phyloP scores from a whole-genome alignment of 2,329 filamentous ascomycete genomes.

The Aspergillus pseudoterreus region DNA sequence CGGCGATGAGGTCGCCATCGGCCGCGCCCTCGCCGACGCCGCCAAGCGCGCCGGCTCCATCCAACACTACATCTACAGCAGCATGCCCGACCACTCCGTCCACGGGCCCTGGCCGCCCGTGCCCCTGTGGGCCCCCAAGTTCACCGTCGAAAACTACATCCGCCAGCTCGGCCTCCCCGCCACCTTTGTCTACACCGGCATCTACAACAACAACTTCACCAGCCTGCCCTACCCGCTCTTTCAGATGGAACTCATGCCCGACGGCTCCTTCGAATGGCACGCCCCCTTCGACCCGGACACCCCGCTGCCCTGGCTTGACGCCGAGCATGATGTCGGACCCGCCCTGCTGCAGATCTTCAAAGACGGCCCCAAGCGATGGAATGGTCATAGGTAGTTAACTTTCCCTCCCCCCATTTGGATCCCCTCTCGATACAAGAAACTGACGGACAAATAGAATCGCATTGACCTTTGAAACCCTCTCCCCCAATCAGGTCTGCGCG shows the following conservation, averaged over 20 bases:
- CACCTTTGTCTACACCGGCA: slow-evolving; percentile 93
- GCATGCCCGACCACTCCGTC: slow-evolving; percentile 89
- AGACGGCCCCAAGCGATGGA: slow-evolving; percentile 83
- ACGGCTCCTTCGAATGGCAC: slow-evolving; percentile 87
- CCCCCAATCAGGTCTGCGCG: slow-evolving; percentile 75
- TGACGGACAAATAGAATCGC: slow-evolving; percentile 59
- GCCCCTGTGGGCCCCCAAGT: slow-evolving; percentile 89
- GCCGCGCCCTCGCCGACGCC: slow-evolving; percentile 81
- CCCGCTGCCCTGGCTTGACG: slow-evolving; percentile 90
- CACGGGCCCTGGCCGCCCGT: slow-evolving; percentile 80
- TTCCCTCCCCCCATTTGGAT: too few species aligned
- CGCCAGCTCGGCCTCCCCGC: slow-evolving; percentile 76
- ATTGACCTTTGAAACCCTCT: slow-evolving; percentile 84
- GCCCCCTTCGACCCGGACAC: slow-evolving; percentile 89
- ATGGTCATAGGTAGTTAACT: slow-evolving; percentile 53
- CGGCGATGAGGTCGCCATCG: slow-evolving; percentile 87
- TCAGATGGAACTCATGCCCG: slow-evolving; percentile 82
- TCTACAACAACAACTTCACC: slow-evolving; percentile 99
- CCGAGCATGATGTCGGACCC: slow-evolving; percentile 92
- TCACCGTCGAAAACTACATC: slow-evolving; percentile 87
- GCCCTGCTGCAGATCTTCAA: slow-evolving; percentile 93
- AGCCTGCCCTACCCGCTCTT: slow-evolving; percentile 88
- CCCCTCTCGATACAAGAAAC: too few species aligned
- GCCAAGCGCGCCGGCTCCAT: slow-evolving; percentile 74
- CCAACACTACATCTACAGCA: slow-evolving; percentile 92